Evolutionary conservation across 306 rosid species (phyloP), one percentile per base, ranked within the genome.

Genomic region (Prinsepia uniflora): DNA sequence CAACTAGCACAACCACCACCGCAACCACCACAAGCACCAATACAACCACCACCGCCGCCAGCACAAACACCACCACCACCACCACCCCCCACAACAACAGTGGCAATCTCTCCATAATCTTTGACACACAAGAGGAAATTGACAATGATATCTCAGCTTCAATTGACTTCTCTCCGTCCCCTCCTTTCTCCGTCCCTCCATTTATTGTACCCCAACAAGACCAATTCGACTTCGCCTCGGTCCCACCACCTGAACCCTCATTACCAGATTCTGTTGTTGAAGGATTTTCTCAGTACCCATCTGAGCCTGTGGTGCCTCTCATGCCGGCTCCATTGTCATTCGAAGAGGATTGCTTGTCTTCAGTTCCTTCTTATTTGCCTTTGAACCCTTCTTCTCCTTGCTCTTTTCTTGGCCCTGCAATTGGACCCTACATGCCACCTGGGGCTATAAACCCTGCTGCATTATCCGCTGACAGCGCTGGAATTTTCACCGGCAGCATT

Each of bases 81-180:
- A 72, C 61, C 50, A 74, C 72, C 41, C 40, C 68, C 71, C 43
- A 63, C 65, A 74, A 78, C 79, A 81, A 79, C 65, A 63, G 67
- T 43, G 79, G 80, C 63, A 84, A 81, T 64, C 75, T 88, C 55
- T 75, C 96, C 12, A 74, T 79, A 36, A 73, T 89, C 79, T 94
- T 94, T 75, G 92, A 89, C 69, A 73, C 97, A 14, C 95, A 79
- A 66, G 92, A 94, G 64, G 98, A 93, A 8, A 75, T 89, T 20
- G 96, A 94, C 75, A 90, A 86, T 81, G 95, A 91, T 80, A 89
- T 91, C 46, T 94, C 99, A 15, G 97, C 95, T 71, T 94, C 96
- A 65, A 86, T 91, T 42, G 90, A 94, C 72, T 94, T 94, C 73
- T 86, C 99, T 19, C 77, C 92, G 12, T 83, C 95, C 20, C 82